Evolutionary conservation across 768 basidiomycete genomes (phyloP).

Genomic region (Boletales sp.): DNA sequence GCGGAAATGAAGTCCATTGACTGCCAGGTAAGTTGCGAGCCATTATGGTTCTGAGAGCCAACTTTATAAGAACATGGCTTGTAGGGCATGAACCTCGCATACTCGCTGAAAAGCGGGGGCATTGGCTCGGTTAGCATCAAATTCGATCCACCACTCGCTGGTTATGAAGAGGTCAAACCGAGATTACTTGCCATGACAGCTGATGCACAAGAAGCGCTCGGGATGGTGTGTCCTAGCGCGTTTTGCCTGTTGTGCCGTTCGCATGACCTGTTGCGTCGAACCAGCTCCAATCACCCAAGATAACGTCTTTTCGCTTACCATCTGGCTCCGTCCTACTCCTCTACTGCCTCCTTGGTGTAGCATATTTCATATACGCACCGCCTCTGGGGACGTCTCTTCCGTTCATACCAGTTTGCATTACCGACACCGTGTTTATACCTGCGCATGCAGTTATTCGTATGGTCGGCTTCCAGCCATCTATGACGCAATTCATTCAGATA

Average conservation of each 20-base stretch:
- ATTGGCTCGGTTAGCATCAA: slow-evolving; percentile 47
- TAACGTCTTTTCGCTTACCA: slow-evolving; percentile 54
- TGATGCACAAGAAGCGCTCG: slow-evolving; percentile 72
- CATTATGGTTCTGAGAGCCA: not conserved
- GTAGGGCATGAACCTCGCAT: slow-evolving; percentile 70
- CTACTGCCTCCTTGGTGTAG: slow-evolving; percentile 8
- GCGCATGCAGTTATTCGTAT: slow-evolving; percentile 9
- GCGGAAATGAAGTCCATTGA: slow-evolving; percentile 73
- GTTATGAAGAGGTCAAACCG: slow-evolving; percentile 82
- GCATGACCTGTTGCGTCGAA: not conserved
- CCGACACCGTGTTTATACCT: slow-evolving; percentile 19
- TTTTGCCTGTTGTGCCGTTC: not conserved
- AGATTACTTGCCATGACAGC: slow-evolving; percentile 78
- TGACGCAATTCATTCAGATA: slow-evolving; percentile 6
- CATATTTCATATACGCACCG: slow-evolving; percentile 19
- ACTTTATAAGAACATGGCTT: not conserved
- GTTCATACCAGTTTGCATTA: slow-evolving; percentile 10
- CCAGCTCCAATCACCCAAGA: slow-evolving; percentile 61
- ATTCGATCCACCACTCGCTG: slow-evolving; percentile 68
- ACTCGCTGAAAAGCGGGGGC: slow-evolving; percentile 48
- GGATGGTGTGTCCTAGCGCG: slow-evolving; percentile 55
- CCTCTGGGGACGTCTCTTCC: slow-evolving; percentile 16
- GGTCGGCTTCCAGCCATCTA: slow-evolving; percentile 18
- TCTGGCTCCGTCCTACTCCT: slow-evolving; percentile 26
- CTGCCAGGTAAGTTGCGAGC: slow-evolving; percentile 45